Evolutionary conservation across 2,329 filamentous ascomycete genomes (phyloP).

Genomic region (Helminthosporium solani): DNA sequence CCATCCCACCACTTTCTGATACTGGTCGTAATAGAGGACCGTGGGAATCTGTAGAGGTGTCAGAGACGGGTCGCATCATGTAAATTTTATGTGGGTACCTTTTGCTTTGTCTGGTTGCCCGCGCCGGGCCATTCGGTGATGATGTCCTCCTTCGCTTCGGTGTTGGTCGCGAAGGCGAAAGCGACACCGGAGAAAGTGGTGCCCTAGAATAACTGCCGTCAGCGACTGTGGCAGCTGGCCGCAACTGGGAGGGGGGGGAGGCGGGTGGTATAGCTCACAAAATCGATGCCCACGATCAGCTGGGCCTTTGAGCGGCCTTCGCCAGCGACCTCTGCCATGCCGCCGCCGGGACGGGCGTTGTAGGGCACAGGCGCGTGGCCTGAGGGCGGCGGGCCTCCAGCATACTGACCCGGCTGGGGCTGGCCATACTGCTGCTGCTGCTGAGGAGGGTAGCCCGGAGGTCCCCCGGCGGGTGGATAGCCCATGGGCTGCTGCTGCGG

Average conservation of each 20-base stretch:
- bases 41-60: constrained; percentile 76
- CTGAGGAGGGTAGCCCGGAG: constrained; percentile 45
- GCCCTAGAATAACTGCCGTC: constrained; percentile 61
- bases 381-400: constrained; percentile 28
- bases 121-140: constrained; percentile 99
- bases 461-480: constrained; percentile 48
- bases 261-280: constrained; percentile 59
- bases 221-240: constrained; percentile 18
- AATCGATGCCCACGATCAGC: constrained; percentile 97
- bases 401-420: constrained; percentile 23
- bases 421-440: constrained; percentile 40
- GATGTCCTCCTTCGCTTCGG: constrained; percentile 96
- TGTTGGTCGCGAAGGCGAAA: constrained; percentile 91
- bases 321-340: constrained; percentile 72
- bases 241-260: no score
- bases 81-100: constrained; percentile 58
- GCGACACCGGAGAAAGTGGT: constrained; percentile 98
- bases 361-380: constrained; percentile 35
- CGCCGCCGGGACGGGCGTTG: constrained; percentile 33
- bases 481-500: constrained; percentile 44
- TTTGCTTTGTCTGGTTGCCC: constrained; percentile 97
- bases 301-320: constrained; percentile 90
- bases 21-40: constrained; percentile 99
- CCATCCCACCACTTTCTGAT: constrained; percentile 99
- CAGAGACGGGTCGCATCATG: constrained; percentile 3